Conservation (phyloP, 2,329 filamentous ascomycete species). For the Aschersonia sp. region DNA sequence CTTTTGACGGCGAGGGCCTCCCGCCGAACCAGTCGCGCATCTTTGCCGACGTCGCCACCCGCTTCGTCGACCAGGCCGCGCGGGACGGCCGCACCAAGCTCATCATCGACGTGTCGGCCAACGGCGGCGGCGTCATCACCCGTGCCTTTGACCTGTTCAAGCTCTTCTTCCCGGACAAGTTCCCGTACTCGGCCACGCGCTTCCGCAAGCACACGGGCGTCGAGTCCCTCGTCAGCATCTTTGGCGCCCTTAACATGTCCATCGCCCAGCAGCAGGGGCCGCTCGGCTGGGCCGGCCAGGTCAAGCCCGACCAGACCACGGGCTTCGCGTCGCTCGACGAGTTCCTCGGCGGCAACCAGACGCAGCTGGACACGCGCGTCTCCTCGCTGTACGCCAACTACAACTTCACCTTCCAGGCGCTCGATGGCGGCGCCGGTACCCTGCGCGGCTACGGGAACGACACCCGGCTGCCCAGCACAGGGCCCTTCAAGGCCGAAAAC, state of each 20-base stretch:
- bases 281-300: background rate
- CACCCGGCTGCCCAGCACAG: slow-evolving; percentile 1
- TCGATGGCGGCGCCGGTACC: background rate
- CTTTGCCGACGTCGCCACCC: slow-evolving; percentile 2
- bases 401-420: slow-evolving; percentile 5
- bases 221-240: background rate
- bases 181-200: slow-evolving; percentile 2
- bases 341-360: background rate
- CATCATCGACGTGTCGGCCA: slow-evolving; percentile 48
- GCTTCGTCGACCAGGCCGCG: slow-evolving; percentile 23
- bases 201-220: slow-evolving; percentile 1
- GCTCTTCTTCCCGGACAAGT: slow-evolving; percentile 16
- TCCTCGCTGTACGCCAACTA: background rate
- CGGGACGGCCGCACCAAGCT: slow-evolving; percentile 24
- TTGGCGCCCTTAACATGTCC: background rate
- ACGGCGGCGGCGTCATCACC: slow-evolving; percentile 39
- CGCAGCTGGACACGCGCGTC: background rate
- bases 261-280: background rate
- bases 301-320: background rate
- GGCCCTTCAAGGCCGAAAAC: slow-evolving; percentile 20
- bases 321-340: background rate
- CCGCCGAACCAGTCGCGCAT: slow-evolving; percentile 5
- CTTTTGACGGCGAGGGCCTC: slow-evolving; percentile 7
- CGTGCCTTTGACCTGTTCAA: slow-evolving; percentile 34
- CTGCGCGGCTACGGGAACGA: background rate